These are phyloP conservation scores for Citrus trifoliata DNA, from an alignment of 345 rosid species.

Conservation along the genomic window DNA sequence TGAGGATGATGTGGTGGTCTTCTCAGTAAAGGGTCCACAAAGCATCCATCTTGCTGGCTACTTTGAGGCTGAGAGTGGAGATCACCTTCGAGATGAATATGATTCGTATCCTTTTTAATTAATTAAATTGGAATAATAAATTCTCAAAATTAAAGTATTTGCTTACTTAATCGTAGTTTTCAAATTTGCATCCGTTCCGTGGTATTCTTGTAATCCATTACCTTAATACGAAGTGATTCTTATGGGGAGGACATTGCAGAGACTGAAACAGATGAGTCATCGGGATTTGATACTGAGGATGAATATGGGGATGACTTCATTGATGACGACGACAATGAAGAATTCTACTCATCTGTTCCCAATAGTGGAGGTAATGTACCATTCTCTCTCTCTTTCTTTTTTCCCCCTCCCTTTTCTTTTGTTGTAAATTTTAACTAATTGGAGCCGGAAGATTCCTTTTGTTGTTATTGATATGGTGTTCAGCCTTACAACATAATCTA, in stretches of 20 bases:
- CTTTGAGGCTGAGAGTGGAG: constrained; percentile 51
- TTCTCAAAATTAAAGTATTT: not conserved
- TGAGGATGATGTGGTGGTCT: constrained; percentile 59
- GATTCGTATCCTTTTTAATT: constrained; percentile 69
- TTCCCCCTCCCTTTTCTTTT: too few species aligned
- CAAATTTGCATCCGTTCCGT: not conserved
- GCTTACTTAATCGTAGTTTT: not conserved
- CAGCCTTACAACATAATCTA: not conserved
- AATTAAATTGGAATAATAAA: not conserved
- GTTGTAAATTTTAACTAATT: not conserved
- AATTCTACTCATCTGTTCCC: constrained; percentile 33
- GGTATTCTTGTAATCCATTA: constrained; percentile 25
- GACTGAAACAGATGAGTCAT: constrained; percentile 54
- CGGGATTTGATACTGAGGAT: constrained; percentile 65
- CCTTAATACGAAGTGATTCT: constrained; percentile 47
- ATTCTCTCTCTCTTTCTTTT: not conserved
- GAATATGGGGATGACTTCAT: constrained; percentile 47
- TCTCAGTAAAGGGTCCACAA: constrained; percentile 65
- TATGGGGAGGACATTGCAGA: constrained; percentile 59
- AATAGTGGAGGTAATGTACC: constrained; percentile 72
- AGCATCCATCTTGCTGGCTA: constrained; percentile 92
- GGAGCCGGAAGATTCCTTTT: not conserved
- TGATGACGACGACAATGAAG: constrained; percentile 39
- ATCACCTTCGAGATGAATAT: constrained; percentile 49
- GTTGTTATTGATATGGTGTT: not conserved